Evolutionary conservation across 2,329 filamentous ascomycete species (phyloP).

Genomic region (Colletotrichum kahawae): DNA sequence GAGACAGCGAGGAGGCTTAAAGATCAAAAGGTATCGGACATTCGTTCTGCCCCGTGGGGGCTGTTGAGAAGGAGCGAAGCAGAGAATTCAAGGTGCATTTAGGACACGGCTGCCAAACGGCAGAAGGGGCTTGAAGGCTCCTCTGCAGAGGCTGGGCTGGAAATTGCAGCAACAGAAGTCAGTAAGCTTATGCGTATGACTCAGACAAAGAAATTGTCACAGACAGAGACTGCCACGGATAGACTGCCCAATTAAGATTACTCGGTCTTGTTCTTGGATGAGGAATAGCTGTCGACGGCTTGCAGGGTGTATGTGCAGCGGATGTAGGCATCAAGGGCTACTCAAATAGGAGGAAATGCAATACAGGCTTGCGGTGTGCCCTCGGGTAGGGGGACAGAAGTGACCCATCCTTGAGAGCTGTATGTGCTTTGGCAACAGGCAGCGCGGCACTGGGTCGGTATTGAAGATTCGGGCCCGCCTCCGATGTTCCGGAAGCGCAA

Average conservation of each 20-base stretch:
- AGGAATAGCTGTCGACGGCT: neutral
- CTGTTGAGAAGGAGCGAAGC: neutral
- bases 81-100: neutral
- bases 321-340: neutral
- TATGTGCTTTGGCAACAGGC: neutral
- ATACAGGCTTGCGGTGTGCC: neutral
- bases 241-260: neutral
- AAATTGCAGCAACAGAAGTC: neutral
- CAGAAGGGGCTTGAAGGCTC: neutral
- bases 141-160: neutral
- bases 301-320: neutral
- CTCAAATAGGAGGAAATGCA: neutral
- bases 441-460: neutral
- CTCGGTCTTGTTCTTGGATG: neutral
- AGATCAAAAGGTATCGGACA: neutral
- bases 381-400: neutral
- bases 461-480: slow-evolving; percentile 15
- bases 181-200: neutral
- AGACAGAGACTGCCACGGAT: neutral
- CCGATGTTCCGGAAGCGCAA: slow-evolving; percentile 21
- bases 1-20: neutral
- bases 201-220: slow-evolving; percentile 2
- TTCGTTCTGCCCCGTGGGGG: neutral
- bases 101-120: neutral
- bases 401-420: neutral